Base-by-base conservation (phyloP, 2,329 filamentous ascomycete genomes). In the Diatrype stigma region DNA sequence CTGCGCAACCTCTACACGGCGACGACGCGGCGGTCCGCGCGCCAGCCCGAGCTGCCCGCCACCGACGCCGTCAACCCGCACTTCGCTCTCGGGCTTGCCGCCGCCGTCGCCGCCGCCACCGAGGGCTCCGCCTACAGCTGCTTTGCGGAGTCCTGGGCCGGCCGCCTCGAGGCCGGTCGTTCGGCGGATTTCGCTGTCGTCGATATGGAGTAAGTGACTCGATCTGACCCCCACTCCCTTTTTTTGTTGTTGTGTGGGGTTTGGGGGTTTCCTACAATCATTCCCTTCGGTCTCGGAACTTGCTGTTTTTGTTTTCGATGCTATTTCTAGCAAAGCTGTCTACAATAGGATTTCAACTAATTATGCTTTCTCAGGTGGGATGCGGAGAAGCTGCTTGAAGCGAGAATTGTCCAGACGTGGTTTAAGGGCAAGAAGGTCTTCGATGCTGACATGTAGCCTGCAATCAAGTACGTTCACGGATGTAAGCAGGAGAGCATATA, bases 181-280 rank as follows among this genome's bases (percentile, higher is more conserved):
- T 63, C 67, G 58, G 76, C 75, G 10, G 75, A 79, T 54, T 75
- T 79, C 51, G 72, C 71, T 19, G 69, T 76, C 4, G 62, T 77
- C 8, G 71, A 76, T 48, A 68, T 73, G 67, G 60, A 66, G 17
- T 44, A 44, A 23, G 40, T 44, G 19, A 10, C 34, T n/a, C 10
- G 7, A 14, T 19, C n/a, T n/a, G n/a, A n/a, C n/a, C n/a, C n/a
- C n/a, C n/a, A n/a, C n/a, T n/a, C n/a, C n/a, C n/a, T n/a, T n/a
- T n/a, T n/a, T n/a, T n/a, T n/a, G n/a, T n/a, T n/a, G n/a, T n/a
- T n/a, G n/a, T n/a, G n/a, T n/a, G n/a, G n/a, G n/a, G n/a, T n/a
- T n/a, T n/a, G n/a, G n/a, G n/a, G n/a, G n/a, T n/a, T n/a, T n/a
- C n/a, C n/a, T n/a, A n/a, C n/a, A n/a, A n/a, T n/a, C n/a, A n/a